A percentile compares a stretch with the other conserved stretches of the same genome.
Evolutionary conservation across 352 stramenopile genomes (phyloP).

Genomic region (Pythium vanterpoolii): DNA sequence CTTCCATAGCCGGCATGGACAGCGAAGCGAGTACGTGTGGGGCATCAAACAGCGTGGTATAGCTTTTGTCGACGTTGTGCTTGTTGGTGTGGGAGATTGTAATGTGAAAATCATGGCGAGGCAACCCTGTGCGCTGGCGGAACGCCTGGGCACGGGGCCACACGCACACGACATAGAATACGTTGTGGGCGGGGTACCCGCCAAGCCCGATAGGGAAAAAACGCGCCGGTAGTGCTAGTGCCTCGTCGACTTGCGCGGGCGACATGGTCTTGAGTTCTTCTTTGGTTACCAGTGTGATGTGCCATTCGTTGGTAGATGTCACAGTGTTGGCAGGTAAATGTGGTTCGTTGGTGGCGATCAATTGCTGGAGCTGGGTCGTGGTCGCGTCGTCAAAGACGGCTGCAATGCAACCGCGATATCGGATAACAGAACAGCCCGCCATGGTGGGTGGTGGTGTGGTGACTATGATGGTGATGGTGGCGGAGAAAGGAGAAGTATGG

Average conservation of each 20-base stretch:
- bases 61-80: constrained; percentile 52
- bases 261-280: constrained; percentile 34
- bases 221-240: constrained; percentile 22
- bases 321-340: not conserved
- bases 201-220: constrained; percentile 48
- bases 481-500: not conserved
- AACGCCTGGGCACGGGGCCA: constrained; percentile 54
- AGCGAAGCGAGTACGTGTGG: constrained; percentile 14
- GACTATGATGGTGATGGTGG: not conserved
- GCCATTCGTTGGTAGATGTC: constrained; percentile 30
- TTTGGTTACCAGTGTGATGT: constrained; percentile 62
- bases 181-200: constrained; percentile 11
- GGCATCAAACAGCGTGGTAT: constrained; percentile 13
- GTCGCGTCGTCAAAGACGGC: constrained; percentile 1
- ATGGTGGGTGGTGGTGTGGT: not conserved
- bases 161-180: constrained; percentile 59
- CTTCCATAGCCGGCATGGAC: constrained; percentile 26
- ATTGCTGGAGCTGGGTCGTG: not conserved
- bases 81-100: constrained; percentile 40
- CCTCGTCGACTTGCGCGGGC: constrained; percentile 25
- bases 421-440: constrained; percentile 13
- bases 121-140: constrained; percentile 34
- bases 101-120: constrained; percentile 53
- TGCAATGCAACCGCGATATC: constrained; percentile 25
- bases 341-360: constrained; percentile 7